Evolutionary conservation across 148 eudicot genomes (phyloP).

Genomic region (Chenopodium formosanum): DNA sequence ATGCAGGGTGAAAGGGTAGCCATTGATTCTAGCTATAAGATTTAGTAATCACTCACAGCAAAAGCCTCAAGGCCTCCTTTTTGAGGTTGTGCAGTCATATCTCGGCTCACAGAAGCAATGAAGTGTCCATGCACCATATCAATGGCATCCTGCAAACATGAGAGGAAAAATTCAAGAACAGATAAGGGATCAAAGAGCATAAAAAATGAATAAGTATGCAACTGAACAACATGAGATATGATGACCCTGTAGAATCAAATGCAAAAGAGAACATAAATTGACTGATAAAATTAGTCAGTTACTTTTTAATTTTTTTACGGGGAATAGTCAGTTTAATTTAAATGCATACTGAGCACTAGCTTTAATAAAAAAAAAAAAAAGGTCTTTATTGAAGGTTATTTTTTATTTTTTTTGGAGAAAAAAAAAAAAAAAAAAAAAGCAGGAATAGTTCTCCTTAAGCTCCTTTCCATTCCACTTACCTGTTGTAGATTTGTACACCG

Average conservation of each 20-base stretch:
- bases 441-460: too few relatives aligned
- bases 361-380: neutral
- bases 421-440: neutral
- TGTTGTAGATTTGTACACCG: too few relatives aligned
- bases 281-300: neutral
- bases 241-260: neutral
- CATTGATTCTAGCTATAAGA: neutral
- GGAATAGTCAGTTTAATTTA: neutral
- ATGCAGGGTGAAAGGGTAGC: neutral
- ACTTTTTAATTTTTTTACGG: too few relatives aligned
- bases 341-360: neutral
- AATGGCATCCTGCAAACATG: slow-evolving; percentile 73
- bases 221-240: neutral
- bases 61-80: slow-evolving; percentile 74
- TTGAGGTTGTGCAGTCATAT: slow-evolving; percentile 50
- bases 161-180: neutral
- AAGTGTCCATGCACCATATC: slow-evolving; percentile 91
- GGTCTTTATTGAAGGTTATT: too few relatives aligned
- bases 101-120: slow-evolving; percentile 73
- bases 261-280: neutral
- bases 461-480: too few relatives aligned
- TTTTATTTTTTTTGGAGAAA: too few relatives aligned
- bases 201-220: neutral
- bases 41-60: slow-evolving; percentile 61
- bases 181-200: neutral